Percentiles rank a stretch among this genome's conserved stretches.
Conservation (phyloP, 306 rosid genomes). For the Pachyrhizus erosus region DNA sequence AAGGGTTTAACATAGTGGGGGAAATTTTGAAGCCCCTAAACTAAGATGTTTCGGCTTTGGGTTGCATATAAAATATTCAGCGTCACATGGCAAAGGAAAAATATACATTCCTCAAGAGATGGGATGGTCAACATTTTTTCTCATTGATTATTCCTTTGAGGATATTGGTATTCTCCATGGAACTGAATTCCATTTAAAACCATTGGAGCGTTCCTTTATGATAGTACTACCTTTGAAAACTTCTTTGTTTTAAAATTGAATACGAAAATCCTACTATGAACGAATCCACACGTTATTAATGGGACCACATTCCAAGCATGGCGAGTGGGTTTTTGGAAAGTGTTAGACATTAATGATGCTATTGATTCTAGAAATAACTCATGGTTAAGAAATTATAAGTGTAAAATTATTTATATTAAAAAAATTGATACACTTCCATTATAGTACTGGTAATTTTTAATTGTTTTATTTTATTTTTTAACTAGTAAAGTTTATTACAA, state of each 20-base stretch:
- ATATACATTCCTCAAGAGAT: constrained; percentile 30
- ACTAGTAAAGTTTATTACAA: background rate
- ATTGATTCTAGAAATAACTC: background rate
- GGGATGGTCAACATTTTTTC: constrained; percentile 45
- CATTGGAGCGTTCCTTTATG: constrained; percentile 36
- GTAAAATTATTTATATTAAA: background rate
- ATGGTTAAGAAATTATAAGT: background rate
- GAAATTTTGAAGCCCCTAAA: constrained; percentile 20
- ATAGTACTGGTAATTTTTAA: background rate
- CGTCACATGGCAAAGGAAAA: constrained; percentile 1
- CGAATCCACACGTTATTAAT: constrained; percentile 35
- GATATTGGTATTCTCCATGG: constrained; percentile 36
- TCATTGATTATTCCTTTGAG: constrained; percentile 35
- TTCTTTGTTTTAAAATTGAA: constrained; percentile 20
- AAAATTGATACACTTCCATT: background rate
- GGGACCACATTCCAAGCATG: constrained; percentile 46
- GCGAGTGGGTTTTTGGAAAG: constrained; percentile 31
- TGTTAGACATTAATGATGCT: constrained; percentile 10
- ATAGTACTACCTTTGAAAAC: constrained; percentile 12
- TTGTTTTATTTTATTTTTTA: background rate
- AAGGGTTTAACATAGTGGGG: background rate
- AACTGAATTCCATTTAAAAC: constrained; percentile 39
- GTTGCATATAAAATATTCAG: constrained; percentile 37
- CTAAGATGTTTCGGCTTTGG: background rate
- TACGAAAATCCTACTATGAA: background rate